A percentile compares a stretch with the other conserved stretches of the same genome.
Evolutionary conservation across 352 stramenopile species (phyloP).

Genomic region (Phytophthora brassicae): DNA sequence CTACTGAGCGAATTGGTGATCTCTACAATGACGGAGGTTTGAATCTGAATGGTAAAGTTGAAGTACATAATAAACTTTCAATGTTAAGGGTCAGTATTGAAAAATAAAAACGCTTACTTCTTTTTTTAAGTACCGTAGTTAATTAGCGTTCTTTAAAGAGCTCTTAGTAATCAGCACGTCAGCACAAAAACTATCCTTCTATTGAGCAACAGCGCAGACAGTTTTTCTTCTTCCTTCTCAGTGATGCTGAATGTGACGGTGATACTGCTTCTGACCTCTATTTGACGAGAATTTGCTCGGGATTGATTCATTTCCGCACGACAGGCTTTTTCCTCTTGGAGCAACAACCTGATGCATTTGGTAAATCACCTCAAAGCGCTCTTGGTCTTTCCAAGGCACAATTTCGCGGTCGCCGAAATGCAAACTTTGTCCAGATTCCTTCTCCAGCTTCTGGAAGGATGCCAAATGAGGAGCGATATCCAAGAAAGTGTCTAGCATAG

Average conservation of each 20-base stretch:
- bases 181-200: too few species aligned
- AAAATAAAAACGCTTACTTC: too few species aligned
- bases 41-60: constrained; percentile 45
- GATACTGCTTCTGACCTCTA: constrained; percentile 14
- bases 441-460: constrained; percentile 52
- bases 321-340: constrained; percentile 21
- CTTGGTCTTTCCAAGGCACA: constrained; percentile 51
- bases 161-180: not conserved
- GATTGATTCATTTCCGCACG: not conserved
- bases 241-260: constrained; percentile 24
- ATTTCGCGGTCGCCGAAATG: constrained; percentile 49
- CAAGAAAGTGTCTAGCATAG: constrained; percentile 71
- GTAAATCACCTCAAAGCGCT: constrained; percentile 61
- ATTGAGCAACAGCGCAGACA: not conserved
- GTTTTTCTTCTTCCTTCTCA: constrained; percentile 3
- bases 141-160: too few species aligned
- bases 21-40: constrained; percentile 63
- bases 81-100: too few species aligned
- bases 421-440: constrained; percentile 45
- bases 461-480: constrained; percentile 58
- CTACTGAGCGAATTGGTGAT: constrained; percentile 18
- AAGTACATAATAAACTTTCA: too few species aligned
- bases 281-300: constrained; percentile 4
- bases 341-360: constrained; percentile 41
- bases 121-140: too few species aligned